A percentile compares a stretch with the other conserved stretches of the same genome.
Evolutionary conservation across 805 yeast genomes (phyloP).

Genomic region (Diddensiella santjacobensis): DNA sequence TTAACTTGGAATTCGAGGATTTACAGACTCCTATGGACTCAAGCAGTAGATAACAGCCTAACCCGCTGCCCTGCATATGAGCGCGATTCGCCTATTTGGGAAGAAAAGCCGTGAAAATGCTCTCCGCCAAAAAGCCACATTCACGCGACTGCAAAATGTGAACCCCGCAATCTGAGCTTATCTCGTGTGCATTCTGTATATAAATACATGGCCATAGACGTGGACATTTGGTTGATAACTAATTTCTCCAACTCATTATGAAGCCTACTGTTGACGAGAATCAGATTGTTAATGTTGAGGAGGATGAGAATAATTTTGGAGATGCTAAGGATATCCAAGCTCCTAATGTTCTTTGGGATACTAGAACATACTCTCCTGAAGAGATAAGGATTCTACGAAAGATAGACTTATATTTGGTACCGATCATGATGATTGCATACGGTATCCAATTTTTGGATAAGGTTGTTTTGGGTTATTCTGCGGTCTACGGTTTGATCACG

Average conservation of each 20-base stretch:
- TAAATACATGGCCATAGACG: not conserved
- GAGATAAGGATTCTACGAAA: slow-evolving; percentile 12
- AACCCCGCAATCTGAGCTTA: not conserved
- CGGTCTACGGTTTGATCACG: slow-evolving; percentile 10
- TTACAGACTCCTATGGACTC: no score
- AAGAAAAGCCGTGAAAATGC: not conserved
- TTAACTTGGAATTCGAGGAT: no score
- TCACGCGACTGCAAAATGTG: not conserved
- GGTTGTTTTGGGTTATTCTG: slow-evolving; percentile 7
- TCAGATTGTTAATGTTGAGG: not conserved
- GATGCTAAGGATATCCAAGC: not conserved
- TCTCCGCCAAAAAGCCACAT: not conserved
- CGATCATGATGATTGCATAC: slow-evolving; percentile 10
- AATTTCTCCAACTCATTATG: no score
- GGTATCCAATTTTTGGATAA: slow-evolving; percentile 12
- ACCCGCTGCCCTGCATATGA: no score
- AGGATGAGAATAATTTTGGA: not conserved
- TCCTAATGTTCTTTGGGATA: slow-evolving; percentile 5
- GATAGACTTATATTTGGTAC: slow-evolving; percentile 11
- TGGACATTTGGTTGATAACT: no score
- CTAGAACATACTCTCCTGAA: slow-evolving; percentile 6
- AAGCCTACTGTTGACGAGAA: not conserved
- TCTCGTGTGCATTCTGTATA: not conserved
- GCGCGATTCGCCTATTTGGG: not conserved
- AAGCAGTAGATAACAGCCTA: no score